Evolutionary conservation across 768 basidiomycete species (phyloP), one percentile per base, ranked within the genome.

Genomic region (Xerocomellus intermedius): DNA sequence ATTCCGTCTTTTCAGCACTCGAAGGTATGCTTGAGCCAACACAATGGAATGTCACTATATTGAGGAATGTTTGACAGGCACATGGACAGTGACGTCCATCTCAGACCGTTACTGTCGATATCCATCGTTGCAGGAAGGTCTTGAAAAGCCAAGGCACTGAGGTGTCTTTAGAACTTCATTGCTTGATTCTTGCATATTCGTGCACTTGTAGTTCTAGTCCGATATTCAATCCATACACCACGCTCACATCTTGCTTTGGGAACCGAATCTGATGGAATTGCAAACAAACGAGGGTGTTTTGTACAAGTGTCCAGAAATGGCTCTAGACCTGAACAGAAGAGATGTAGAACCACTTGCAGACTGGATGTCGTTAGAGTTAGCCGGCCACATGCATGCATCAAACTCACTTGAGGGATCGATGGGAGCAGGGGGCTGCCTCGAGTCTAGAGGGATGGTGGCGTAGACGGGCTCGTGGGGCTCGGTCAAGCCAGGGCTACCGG

Each of bases 311-410:
- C 36, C 30, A 19, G 17, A 33, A 10, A 21, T 9, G 50, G 17
- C 9, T 51, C 57, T 78, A 92, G 56, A 92, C 87, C 60, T 88
- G 87, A 32, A 89, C 89, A 33, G 91, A 92, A 21, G 92, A 91
- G 66, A 94, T 94, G 75, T 93, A 91, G 84, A 94, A 94, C 91
- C 91, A 93, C 69, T 92, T 93, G 60, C 85, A 91, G 63, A 93
- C 91, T 91, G 59, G 22, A 56, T 37, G 2, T 36, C 65, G 13
- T 71, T 35, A 68, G 56, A 30, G 17, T 42, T 19, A 6, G 32
- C 19, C n/a, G 1, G 30, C 16, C 10, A 24, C 8, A 38, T 5
- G 32, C 44, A 17, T 19, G 52, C 19, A 17, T 45, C 10, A 47
- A 45, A 74, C 86, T 71, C 67, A 94, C 94, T 87, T 52, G 94